A percentile compares a stretch with the other conserved stretches of the same genome.
These are phyloP conservation scores for Fusarium cyanostomum DNA, from an alignment of 2,329 filamentous ascomycete genomes.

Conservation along the genomic window DNA sequence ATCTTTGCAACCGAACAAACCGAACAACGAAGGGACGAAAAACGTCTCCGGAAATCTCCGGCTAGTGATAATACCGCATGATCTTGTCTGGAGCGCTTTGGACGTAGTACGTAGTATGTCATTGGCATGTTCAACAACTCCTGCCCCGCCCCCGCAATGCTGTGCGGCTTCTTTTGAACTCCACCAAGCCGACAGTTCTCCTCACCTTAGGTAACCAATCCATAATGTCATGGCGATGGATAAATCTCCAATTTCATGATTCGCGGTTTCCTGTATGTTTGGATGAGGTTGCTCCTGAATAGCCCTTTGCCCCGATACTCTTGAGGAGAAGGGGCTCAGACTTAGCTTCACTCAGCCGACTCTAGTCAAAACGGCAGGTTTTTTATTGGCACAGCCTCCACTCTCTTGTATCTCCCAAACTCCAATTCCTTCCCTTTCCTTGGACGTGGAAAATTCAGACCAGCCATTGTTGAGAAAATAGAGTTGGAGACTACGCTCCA, in stretches of 20 bases:
- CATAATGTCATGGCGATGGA: background rate
- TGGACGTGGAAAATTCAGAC: background rate
- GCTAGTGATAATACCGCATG: constrained; percentile 21
- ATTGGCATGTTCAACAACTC: constrained; percentile 5
- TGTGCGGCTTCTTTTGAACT: constrained; percentile 11
- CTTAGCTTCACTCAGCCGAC: constrained; percentile 7
- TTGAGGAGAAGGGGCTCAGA: background rate
- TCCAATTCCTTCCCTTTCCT: background rate
- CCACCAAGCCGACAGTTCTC: constrained; percentile 27
- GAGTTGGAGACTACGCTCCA: background rate
- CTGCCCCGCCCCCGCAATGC: constrained; percentile 37
- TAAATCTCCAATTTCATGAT: background rate
- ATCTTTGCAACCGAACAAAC: constrained; percentile 11
- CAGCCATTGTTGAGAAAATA: background rate
- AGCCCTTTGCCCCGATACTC: background rate
- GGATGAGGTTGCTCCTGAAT: background rate
- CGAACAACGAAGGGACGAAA: background rate
- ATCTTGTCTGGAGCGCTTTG: constrained; percentile 16
- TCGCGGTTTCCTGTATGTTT: background rate
- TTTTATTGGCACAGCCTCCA: constrained; percentile 10
- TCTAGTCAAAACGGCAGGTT: constrained; percentile 5
- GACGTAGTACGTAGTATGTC: constrained; percentile 13
- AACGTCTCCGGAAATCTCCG: constrained; percentile 29
- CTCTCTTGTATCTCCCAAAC: background rate
- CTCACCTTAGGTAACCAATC: background rate